phyloP scores from a whole-genome alignment of 306 rosid species.

The Rubus idaeus region DNA sequence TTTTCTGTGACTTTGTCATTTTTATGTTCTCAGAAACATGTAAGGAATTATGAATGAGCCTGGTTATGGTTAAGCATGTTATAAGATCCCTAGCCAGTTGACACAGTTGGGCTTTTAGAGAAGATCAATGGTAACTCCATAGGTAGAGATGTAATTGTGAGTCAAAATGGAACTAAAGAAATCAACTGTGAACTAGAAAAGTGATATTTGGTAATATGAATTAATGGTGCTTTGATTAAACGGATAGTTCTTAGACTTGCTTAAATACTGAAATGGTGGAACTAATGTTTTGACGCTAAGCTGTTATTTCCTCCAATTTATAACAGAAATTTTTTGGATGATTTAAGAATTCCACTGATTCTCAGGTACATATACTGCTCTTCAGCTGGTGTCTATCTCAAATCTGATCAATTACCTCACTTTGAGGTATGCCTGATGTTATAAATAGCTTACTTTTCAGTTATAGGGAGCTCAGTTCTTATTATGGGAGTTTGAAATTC shows the following conservation, averaged over 20 bases:
- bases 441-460: slow-evolving; percentile 7
- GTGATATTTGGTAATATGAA: not conserved
- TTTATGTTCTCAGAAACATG: not conserved
- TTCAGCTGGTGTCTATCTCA: slow-evolving; percentile 96
- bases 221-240: not conserved
- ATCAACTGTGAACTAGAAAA: slow-evolving; percentile 8
- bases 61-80: not conserved
- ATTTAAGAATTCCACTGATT: slow-evolving; percentile 15
- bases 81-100: not conserved
- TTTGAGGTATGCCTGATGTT: slow-evolving; percentile 60
- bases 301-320: not conserved
- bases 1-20: not conserved
- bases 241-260: not conserved
- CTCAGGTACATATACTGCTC: slow-evolving; percentile 97
- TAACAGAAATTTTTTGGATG: not conserved
- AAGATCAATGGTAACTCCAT: not conserved
- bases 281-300: not conserved
- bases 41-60: not conserved
- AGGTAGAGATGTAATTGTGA: not conserved
- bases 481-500: not conserved
- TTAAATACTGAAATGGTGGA: not conserved
- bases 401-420: slow-evolving; percentile 81
- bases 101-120: not conserved
- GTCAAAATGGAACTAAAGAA: not conserved
- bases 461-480: not conserved